Evolutionary conservation across 176 grass and related monocot genomes (phyloP), one percentile per base, ranked within the genome.

Genomic region (Cocos nucifera): DNA sequence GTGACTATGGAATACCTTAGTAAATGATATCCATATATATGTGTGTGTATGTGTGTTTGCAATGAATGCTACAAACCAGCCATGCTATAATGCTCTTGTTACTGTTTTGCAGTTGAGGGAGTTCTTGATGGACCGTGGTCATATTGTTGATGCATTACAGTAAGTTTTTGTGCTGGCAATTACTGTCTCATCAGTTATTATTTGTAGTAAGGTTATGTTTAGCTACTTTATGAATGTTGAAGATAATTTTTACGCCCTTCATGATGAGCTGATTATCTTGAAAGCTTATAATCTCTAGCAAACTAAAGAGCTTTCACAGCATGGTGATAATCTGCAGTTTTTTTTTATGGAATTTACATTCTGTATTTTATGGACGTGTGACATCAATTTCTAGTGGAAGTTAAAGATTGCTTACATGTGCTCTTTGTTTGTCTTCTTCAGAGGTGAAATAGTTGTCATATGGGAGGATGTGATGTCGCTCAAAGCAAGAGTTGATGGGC

Each of bases 71-170:
- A 25, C 54, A 49, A 12, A 3, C 22, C 51, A 49, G 17, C 4
- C 63, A 61, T 75, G 51, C 56, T 56, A 14, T 30, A 32, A 75
- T 73, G 19, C 7, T 56, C 50, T 19, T 52, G 21, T 66, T 66
- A 8, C n/a, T 67, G 58, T 86, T 32, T 68, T 95, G 51, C 77
- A 95, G 86, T 66, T 95, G 72, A 82, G 75, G 70, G 75, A 77
- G 48, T 73, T 79, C 67, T 73, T 95, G 50, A 73, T 74, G 65
- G 83, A 95, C 18, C 62, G 69, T 22, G 77, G 83, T 23, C 75
- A 32, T 57, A 61, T 65, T 48, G 86, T 95, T 28, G 80, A 95
- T 84, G 65, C 65, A 25, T 74, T 95, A 56, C 82, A 84, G 91
- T 90, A 77, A 89, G 83, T 90, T 20, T 30, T 17, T 69, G 7